Percentiles rank a stretch among this genome's conserved stretches.
Evolutionary conservation across 768 basidiomycete species (phyloP).

Genomic region (Cubamyces sp.): DNA sequence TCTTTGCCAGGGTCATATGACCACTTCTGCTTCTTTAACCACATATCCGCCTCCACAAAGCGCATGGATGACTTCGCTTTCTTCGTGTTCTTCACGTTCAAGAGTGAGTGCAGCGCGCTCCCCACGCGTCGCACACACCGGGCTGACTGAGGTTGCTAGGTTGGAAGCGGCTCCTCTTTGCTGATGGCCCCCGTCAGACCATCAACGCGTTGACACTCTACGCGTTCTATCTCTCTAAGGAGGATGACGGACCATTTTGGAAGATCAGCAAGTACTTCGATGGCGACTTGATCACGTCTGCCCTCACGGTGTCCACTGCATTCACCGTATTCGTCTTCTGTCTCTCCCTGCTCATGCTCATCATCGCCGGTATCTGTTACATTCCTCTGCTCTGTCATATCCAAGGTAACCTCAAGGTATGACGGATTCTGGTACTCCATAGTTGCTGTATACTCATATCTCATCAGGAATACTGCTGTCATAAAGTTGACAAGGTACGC

Average conservation of each 20-base stretch:
- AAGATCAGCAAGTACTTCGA: slow-evolving; percentile 79
- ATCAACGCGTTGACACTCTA: slow-evolving; percentile 98
- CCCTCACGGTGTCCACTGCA: slow-evolving; percentile 84
- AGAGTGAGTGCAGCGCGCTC: slow-evolving; percentile 61
- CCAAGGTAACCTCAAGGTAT: slow-evolving; percentile 93
- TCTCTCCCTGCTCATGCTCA: slow-evolving; percentile 79
- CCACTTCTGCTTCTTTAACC: slow-evolving; percentile 97
- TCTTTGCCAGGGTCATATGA: slow-evolving; percentile 79
- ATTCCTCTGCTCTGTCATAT: slow-evolving; percentile 95
- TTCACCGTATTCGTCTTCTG: slow-evolving; percentile 90
- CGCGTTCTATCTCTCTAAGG: slow-evolving; percentile 76
- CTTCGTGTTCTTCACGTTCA: slow-evolving; percentile 99
- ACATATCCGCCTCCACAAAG: slow-evolving; percentile 95
- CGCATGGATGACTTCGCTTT: slow-evolving; percentile 97
- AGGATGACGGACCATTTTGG: slow-evolving; percentile 58
- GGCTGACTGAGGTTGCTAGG: slow-evolving; percentile 43
- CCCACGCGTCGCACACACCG: neutral
- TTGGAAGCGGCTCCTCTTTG: slow-evolving; percentile 87
- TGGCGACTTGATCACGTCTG: slow-evolving; percentile 72
- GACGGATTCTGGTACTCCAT: slow-evolving; percentile 13
- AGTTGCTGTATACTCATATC: slow-evolving; percentile 12
- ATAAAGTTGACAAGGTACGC: slow-evolving; percentile 95
- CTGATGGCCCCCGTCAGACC: slow-evolving; percentile 95
- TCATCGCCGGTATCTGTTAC: slow-evolving; percentile 86
- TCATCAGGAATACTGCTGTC: slow-evolving; percentile 90